phyloP scores from a whole-genome alignment of 2,329 filamentous ascomycete species.

The Trichoderma semiorbis region DNA sequence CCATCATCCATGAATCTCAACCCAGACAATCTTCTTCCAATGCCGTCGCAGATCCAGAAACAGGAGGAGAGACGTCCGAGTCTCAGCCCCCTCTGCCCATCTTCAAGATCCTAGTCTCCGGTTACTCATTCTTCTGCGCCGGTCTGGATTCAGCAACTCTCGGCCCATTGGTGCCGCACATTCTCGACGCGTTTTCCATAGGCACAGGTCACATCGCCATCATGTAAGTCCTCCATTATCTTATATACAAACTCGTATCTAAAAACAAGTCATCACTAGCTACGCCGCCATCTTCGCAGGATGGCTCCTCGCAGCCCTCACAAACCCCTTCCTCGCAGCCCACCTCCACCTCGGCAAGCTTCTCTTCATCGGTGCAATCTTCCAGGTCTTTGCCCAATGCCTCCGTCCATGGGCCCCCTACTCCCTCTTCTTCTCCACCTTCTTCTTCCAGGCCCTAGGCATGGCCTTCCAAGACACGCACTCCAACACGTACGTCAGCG shows the following conservation, averaged over 20 bases:
- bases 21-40: background rate
- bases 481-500: slow-evolving; percentile 15
- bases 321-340: slow-evolving; percentile 16
- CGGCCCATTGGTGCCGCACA: slow-evolving; percentile 12
- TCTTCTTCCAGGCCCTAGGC: slow-evolving; percentile 13
- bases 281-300: slow-evolving; percentile 19
- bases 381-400: slow-evolving; percentile 17
- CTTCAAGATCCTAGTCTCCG: slow-evolving; percentile 9
- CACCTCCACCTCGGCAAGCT: slow-evolving; percentile 6
- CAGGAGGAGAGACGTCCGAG: background rate
- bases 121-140: slow-evolving; percentile 17
- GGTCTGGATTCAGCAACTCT: slow-evolving; percentile 17
- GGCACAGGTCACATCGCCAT: slow-evolving; percentile 17
- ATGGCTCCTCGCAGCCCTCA: slow-evolving; percentile 17
- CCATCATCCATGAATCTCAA: background rate
- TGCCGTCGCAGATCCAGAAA: background rate
- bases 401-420: slow-evolving; percentile 18
- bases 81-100: background rate
- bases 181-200: slow-evolving; percentile 17
- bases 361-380: slow-evolving; percentile 14
- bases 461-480: slow-evolving; percentile 19
- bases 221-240: background rate
- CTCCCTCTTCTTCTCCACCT: slow-evolving; percentile 14
- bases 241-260: background rate
- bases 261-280: background rate